phyloP scores from a whole-genome alignment of 2,329 filamentous ascomycete genomes.

The Claviceps purpurea region DNA sequence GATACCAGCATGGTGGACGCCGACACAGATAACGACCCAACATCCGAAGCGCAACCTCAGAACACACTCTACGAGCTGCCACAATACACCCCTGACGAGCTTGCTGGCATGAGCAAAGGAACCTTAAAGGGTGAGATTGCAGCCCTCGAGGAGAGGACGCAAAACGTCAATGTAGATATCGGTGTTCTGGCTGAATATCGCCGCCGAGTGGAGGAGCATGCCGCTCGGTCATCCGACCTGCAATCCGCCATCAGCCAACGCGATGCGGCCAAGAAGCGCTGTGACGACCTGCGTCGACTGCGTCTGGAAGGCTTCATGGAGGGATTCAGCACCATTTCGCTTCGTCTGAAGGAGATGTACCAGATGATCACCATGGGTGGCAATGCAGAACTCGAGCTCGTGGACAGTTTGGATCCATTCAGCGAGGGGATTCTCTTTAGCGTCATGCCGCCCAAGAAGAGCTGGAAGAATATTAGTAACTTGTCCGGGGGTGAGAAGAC shows the following conservation, averaged over 20 bases:
- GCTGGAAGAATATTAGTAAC: slow-evolving; percentile 98
- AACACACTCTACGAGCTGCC: slow-evolving; percentile 49
- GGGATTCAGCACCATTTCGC: slow-evolving; percentile 85
- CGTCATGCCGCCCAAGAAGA: slow-evolving; percentile 99
- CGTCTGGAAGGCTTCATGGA: slow-evolving; percentile 97
- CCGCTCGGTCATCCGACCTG: slow-evolving; percentile 70
- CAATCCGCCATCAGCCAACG: slow-evolving; percentile 63
- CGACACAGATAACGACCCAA: slow-evolving; percentile 11
- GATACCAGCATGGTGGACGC: slow-evolving; percentile 11
- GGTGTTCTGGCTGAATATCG: slow-evolving; percentile 82
- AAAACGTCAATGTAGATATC: slow-evolving; percentile 78
- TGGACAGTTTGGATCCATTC: slow-evolving; percentile 92
- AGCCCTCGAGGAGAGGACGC: slow-evolving; percentile 54
- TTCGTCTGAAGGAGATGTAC: slow-evolving; percentile 98
- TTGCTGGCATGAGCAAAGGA: slow-evolving; percentile 52
- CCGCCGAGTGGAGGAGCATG: slow-evolving; percentile 70
- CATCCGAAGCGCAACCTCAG: slow-evolving; percentile 14
- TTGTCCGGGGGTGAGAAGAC: slow-evolving; percentile 96
- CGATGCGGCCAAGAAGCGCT: slow-evolving; percentile 80
- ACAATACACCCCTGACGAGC: slow-evolving; percentile 60
- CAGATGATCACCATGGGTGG: slow-evolving; percentile 99
- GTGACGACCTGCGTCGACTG: slow-evolving; percentile 80
- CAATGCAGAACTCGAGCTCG: slow-evolving; percentile 92
- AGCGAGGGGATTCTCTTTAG: slow-evolving; percentile 93
- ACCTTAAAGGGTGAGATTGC: slow-evolving; percentile 49